phyloP scores from a whole-genome alignment of 2,329 filamentous ascomycete genomes.

The Remersonia thermophila region DNA sequence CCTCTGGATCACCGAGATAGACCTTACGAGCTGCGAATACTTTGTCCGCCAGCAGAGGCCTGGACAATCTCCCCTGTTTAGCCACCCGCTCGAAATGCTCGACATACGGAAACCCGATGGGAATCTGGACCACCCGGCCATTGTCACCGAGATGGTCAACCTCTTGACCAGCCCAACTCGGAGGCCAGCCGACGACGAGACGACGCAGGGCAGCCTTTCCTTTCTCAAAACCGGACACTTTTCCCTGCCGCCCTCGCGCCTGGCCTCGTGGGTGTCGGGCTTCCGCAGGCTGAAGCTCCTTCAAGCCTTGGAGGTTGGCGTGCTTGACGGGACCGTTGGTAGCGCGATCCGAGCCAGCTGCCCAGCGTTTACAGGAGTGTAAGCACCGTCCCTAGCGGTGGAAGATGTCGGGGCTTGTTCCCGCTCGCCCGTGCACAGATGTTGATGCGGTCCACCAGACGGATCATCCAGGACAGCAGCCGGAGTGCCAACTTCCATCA shows the following conservation, averaged over 20 bases:
- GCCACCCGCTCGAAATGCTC: conserved; percentile 26
- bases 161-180: conserved; percentile 35
- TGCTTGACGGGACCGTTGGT: conserved; percentile 42
- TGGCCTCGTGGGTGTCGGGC: conserved; percentile 47
- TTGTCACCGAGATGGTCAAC: conserved; percentile 39
- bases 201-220: too few relatives aligned
- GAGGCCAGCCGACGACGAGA: conserved; percentile 33
- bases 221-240: too few relatives aligned
- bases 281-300: conserved; percentile 47
- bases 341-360: conserved; percentile 45
- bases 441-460: too few relatives aligned
- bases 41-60: conserved; percentile 11
- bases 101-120: conserved; percentile 17
- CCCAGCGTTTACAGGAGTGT: conserved; percentile 46
- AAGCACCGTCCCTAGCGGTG: conserved; percentile 5
- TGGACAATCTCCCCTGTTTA: conserved; percentile 28
- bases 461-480: too few relatives aligned
- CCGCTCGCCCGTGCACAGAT: too few relatives aligned
- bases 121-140: conserved; percentile 24
- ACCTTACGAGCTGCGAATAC: conserved; percentile 24
- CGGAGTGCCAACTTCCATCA: conserved; percentile 17
- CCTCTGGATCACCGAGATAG: conserved; percentile 51
- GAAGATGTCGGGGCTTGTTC: too few relatives aligned
- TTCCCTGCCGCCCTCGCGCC: conserved; percentile 33
- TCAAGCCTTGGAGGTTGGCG: conserved; percentile 49